Base-by-base conservation (phyloP, 345 rosid genomes). In the Garcia nutans region DNA sequence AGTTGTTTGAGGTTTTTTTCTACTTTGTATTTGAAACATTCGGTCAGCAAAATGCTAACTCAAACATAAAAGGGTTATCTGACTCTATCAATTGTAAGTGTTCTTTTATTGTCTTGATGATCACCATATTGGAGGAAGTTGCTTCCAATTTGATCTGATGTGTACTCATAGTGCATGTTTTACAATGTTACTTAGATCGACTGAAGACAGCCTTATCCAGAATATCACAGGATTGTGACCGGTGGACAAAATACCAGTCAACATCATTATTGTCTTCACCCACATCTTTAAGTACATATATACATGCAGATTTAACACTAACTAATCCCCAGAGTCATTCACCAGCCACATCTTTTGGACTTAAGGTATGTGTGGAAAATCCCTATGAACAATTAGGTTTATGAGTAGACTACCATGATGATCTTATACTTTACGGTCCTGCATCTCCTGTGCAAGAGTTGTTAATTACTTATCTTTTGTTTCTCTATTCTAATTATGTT, bases 151-250 rank as follows among this genome's bases (percentile, higher is more conserved):
- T 75, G 28, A 65, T 37, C 74, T 61, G 68, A 64, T 41, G 33
- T 41, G 33, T 69, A 65, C 55, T n/a, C 44, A 19, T 59, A 41
- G 28, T 66, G 20, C 33, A 28, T 77, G 62, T 72, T 59, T 74
- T 75, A 72, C 65, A 65, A 65, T 78, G 71, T 70, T 83, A 37
- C 81, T 54, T 87, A 96, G 99, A 92, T 86, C 90, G 93, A 74
- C 84, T 96, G 89, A 96, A 86, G 92, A 76, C 82, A 47, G 90
- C 97, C 66, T 78, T 96, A 82, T 85, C 92, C 76, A 86, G 89
- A 88, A 86, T 96, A 81, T 76, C 94, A 68, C 99, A 93, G 83
- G 98, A 93, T 78, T 89, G 97, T 85, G 99, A 93, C 56, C 97
- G 87, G 84, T 93, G 97, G 98, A 87, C 92, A 77, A 96, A 91